Percentiles rank a stretch among this genome's conserved stretches.
Evolutionary conservation across 495 filamentous ascomycete genomes (phyloP).

Genomic region (Podospora sp.): DNA sequence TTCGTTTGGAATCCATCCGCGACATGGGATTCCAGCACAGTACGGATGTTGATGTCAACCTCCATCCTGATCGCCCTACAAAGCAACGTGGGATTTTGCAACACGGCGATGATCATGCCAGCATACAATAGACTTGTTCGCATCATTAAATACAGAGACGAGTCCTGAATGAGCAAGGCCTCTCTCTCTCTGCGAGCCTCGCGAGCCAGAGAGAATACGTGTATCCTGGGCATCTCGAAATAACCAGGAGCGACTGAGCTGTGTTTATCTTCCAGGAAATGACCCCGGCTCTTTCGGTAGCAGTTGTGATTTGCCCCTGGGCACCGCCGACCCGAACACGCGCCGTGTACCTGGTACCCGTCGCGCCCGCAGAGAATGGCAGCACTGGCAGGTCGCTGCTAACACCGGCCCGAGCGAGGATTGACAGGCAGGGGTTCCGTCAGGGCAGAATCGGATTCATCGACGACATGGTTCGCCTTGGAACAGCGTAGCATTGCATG

Average conservation of each 20-base stretch:
- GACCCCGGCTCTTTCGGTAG: conserved; percentile 17
- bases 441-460: conserved; percentile 2
- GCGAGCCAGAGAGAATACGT: not conserved
- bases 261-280: conserved; percentile 23
- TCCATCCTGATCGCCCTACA: not conserved
- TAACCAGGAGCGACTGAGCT: conserved; percentile 11
- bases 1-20: not conserved
- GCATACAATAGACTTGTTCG: too few species aligned
- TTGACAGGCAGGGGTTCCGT: not conserved
- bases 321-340: not conserved
- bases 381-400: not conserved
- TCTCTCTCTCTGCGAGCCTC: not conserved
- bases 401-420: conserved; percentile 7
- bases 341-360: conserved; percentile 12
- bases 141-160: too few species aligned
- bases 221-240: conserved; percentile 13
- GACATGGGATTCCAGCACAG: too few species aligned
- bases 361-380: not conserved
- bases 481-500: conserved; percentile 26
- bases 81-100: not conserved
- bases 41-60: not conserved
- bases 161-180: too few species aligned
- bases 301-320: conserved; percentile 23
- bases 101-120: not conserved
- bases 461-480: conserved; percentile 27